Conservation (phyloP, 2,329 filamentous ascomycete species). For the Penicillium sp. region DNA sequence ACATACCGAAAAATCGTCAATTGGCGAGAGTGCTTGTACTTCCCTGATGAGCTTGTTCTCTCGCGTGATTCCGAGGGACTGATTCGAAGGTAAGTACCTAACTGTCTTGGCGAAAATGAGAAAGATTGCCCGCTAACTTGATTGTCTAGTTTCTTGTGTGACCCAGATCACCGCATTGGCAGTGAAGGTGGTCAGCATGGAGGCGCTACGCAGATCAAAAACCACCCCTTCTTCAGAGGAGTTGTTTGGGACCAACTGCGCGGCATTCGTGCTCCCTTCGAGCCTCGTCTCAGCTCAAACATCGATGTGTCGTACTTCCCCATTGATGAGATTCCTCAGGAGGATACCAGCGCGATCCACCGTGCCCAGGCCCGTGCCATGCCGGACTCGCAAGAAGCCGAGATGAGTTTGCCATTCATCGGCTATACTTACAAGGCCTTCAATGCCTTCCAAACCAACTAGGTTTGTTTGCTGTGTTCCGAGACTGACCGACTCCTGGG, state of each 20-base stretch:
- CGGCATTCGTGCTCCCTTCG: conserved; percentile 90
- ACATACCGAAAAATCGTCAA: conserved; percentile 99
- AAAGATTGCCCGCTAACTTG: conserved; percentile 26
- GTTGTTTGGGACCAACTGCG: conserved; percentile 93
- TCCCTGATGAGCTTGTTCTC: conserved; percentile 90
- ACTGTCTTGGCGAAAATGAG: conserved; percentile 3
- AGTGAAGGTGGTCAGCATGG: conserved; percentile 58
- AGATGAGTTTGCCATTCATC: conserved; percentile 95
- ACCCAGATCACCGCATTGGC: conserved; percentile 87
- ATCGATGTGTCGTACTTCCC: conserved; percentile 99
- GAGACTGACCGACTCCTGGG: conserved; percentile 7
- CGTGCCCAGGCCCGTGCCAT: conserved; percentile 77
- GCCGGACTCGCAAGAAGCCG: conserved; percentile 75
- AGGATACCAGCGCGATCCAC: conserved; percentile 83
- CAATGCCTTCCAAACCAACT: conserved; percentile 58
- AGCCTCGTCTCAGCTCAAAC: conserved; percentile 87
- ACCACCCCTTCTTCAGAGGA: conserved; percentile 92
- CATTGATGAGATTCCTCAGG: conserved; percentile 96
- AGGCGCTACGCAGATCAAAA: conserved; percentile 88
- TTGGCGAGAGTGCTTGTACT: conserved; percentile 93
- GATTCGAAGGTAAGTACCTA: conserved; percentile 71
- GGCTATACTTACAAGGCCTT: conserved; percentile 99
- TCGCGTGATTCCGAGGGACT: conserved; percentile 87
- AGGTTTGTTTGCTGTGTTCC: conserved; percentile 22
- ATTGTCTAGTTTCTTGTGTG: conserved; percentile 75